phyloP scores from a whole-genome alignment of 768 basidiomycete species.

The Tricholoma furcatifolium region DNA sequence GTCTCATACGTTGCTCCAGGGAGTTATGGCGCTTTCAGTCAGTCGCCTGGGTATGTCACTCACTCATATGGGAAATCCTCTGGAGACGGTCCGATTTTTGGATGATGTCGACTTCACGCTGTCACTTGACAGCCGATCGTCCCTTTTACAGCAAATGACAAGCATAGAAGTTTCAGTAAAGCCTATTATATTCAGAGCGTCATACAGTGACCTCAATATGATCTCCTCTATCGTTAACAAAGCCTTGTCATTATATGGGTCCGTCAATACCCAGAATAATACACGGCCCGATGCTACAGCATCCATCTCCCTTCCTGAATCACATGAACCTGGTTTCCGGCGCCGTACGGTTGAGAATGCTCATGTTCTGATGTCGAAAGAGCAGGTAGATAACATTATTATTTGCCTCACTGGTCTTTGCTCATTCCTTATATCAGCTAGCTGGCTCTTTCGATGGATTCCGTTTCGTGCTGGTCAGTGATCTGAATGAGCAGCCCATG shows the following conservation, averaged over 20 bases:
- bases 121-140: slow-evolving; percentile 82
- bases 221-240: slow-evolving; percentile 86
- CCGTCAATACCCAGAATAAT: slow-evolving; percentile 20
- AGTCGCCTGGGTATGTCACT: slow-evolving; percentile 91
- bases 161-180: slow-evolving; percentile 81
- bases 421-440: slow-evolving; percentile 48
- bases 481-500: slow-evolving; percentile 92
- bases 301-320: slow-evolving; percentile 2
- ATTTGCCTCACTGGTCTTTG: not conserved
- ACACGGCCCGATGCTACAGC: slow-evolving; percentile 4
- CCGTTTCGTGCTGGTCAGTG: slow-evolving; percentile 90
- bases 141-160: slow-evolving; percentile 67
- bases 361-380: slow-evolving; percentile 60
- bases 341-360: slow-evolving; percentile 35
- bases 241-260: slow-evolving; percentile 74
- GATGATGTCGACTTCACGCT: slow-evolving; percentile 90
- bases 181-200: slow-evolving; percentile 91
- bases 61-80: slow-evolving; percentile 77
- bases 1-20: slow-evolving; percentile 38
- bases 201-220: slow-evolving; percentile 89
- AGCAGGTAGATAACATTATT: slow-evolving; percentile 59
- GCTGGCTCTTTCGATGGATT: slow-evolving; percentile 89
- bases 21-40: slow-evolving; percentile 77
- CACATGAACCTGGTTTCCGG: slow-evolving; percentile 7
- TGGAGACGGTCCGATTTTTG: slow-evolving; percentile 87